Base-by-base conservation (phyloP, 768 basidiomycete genomes). In the Termitomyces sp. region DNA sequence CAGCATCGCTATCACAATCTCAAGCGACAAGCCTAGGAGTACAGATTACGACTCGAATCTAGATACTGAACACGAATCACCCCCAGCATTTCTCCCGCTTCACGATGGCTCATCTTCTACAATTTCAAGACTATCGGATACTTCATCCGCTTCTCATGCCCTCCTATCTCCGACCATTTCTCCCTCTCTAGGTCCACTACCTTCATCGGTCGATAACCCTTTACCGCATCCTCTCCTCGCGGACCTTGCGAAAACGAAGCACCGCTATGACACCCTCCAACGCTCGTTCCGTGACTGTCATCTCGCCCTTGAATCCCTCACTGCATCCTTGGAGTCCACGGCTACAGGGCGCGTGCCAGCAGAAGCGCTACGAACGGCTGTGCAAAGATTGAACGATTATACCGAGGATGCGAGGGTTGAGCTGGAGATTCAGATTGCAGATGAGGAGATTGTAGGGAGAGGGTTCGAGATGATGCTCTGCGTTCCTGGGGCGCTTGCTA, bases 371-470 rank as follows among this genome's bases (percentile, higher is more conserved):
- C 74, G 73, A 20, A 77, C 76, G 0, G 86, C 85, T 5, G 73
- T 89, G 17, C 77, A 83, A 31, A 79, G 91, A 8, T 77, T 94
- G 47, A 79, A 85, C 57, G 89, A 94, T 69, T 90, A 82, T 68
- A 83, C 83, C 5, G 92, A 93, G 69, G 92, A 93, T 64, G 85
- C 85, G 1, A 84, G 89, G 1, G 92, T 94, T 10, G 92, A 94
- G 69, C 74, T 94, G 25, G 92, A 94, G 73, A 93, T 94, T 45
- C 83, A 85, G 29, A 74, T 86, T 10, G 82, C 88, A 2, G 92
- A 94, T 68, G 91, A 91, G 63, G 81, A 79, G 11, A 79, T 93
- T 14, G 76, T 87, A 0, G 76, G 77, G 7, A 80, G 79, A 8
- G 91, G 91, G 3, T 93, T 86, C 61, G 84, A 86, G 65, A 85